A percentile compares a stretch with the other conserved stretches of the same genome.
These are phyloP conservation scores for Alisma plantagoaquatica DNA, from an alignment of 106 monocot species.

Conservation along the genomic window DNA sequence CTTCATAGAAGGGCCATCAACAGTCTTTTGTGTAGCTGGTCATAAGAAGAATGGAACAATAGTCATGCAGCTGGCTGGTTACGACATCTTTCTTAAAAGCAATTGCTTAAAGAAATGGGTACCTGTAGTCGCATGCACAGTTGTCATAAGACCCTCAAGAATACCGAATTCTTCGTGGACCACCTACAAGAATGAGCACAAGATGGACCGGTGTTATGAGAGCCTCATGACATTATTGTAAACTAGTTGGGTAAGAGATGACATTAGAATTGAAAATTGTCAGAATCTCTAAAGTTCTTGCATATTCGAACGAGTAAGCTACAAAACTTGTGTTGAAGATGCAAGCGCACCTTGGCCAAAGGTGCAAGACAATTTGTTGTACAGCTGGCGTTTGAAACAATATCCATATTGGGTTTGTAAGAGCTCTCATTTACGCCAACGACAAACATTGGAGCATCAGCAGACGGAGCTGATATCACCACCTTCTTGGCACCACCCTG, in stretches of 20 bases:
- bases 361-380: slow-evolving; percentile 98
- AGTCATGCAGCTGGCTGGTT: no score
- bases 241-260: background rate
- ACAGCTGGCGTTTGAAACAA: slow-evolving; percentile 97
- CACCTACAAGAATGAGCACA: slow-evolving; percentile 38
- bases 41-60: background rate
- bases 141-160: slow-evolving; percentile 94
- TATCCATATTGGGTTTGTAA: slow-evolving; percentile 71
- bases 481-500: slow-evolving; percentile 98
- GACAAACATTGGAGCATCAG: slow-evolving; percentile 98
- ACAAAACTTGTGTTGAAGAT: no score
- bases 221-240: no score
- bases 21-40: slow-evolving; percentile 96
- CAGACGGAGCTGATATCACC: slow-evolving; percentile 96
- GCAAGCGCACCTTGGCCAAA: slow-evolving; percentile 66
- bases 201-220: background rate
- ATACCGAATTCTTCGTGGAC: slow-evolving; percentile 99
- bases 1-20: slow-evolving; percentile 96
- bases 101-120: background rate
- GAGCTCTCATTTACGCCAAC: slow-evolving; percentile 88
- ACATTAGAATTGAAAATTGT: background rate
- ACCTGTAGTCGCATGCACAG: slow-evolving; percentile 99
- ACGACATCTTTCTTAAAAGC: no score
- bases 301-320: no score
- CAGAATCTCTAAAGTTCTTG: background rate